phyloP scores from a whole-genome alignment of 148 eudicot species.

The Silene conica region DNA sequence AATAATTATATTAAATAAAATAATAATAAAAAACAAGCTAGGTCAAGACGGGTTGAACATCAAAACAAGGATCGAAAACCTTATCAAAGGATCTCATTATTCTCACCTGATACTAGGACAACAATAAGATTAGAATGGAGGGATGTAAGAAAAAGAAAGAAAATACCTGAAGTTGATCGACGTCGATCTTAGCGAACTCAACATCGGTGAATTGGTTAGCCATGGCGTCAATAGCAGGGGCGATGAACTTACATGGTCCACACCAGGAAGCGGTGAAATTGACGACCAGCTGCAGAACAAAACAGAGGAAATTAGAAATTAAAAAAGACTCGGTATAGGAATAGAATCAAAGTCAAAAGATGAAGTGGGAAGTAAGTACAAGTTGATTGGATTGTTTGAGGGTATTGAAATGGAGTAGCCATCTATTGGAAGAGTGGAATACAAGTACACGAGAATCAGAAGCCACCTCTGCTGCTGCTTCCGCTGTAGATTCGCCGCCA shows the following conservation, averaged over 20 bases:
- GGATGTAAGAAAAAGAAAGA: neutral
- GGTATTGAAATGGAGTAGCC: constrained; percentile 79
- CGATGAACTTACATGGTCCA: constrained; percentile 84
- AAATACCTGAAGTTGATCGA: constrained; percentile 66
- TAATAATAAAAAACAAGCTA: too few species aligned
- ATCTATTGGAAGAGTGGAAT: constrained; percentile 67
- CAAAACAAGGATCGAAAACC: too few species aligned
- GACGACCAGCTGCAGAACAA: constrained; percentile 42
- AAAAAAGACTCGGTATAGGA: neutral
- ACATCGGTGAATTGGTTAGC: constrained; percentile 56
- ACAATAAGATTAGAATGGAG: too few species aligned
- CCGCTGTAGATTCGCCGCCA: constrained; percentile 33
- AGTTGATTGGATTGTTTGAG: constrained; percentile 55
- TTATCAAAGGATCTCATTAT: too few species aligned
- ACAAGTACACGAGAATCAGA: constrained; percentile 36
- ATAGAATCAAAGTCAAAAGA: neutral
- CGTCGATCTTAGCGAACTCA: constrained; percentile 83
- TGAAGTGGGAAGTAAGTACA: constrained; percentile 34
- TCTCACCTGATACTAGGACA: too few species aligned
- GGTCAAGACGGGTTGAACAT: too few species aligned
- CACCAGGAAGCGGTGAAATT: constrained; percentile 95
- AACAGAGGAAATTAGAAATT: neutral
- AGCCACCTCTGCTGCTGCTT: constrained; percentile 12
- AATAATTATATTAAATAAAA: too few species aligned
- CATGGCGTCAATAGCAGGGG: constrained; percentile 62